phyloP scores from a whole-genome alignment of 306 rosid genomes.

The Vigna nakashimae region DNA sequence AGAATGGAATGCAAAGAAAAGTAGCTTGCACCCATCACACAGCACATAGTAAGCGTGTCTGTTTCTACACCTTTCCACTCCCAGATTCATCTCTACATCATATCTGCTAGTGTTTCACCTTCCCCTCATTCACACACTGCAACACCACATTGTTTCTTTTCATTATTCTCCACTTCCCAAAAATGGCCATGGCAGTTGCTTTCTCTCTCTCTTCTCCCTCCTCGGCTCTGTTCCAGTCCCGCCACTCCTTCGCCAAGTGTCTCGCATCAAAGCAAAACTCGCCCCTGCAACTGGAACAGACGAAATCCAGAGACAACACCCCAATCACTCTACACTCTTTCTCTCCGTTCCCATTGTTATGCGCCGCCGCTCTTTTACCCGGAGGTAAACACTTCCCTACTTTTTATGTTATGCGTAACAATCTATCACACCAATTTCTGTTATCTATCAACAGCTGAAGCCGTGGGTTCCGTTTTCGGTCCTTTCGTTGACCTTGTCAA shows the following conservation, averaged over 20 bases:
- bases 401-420: not conserved
- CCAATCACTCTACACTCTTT: slow-evolving; percentile 67
- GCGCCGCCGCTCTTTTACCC: slow-evolving; percentile 71
- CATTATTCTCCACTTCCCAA: not conserved
- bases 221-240: slow-evolving; percentile 40
- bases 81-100: not conserved
- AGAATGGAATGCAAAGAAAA: not conserved
- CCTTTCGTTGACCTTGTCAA: slow-evolving; percentile 83
- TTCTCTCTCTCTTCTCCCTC: slow-evolving; percentile 37
- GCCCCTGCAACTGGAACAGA: slow-evolving; percentile 1
- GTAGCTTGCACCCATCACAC: no score
- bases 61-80: slow-evolving; percentile 63
- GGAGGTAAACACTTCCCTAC: slow-evolving; percentile 59
- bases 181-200: slow-evolving; percentile 60
- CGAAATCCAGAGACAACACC: slow-evolving; percentile 40
- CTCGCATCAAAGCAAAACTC: slow-evolving; percentile 31
- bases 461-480: slow-evolving; percentile 61
- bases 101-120: not conserved
- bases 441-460: slow-evolving; percentile 56
- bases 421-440: not conserved
- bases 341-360: slow-evolving; percentile 72
- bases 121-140: not conserved
- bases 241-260: slow-evolving; percentile 35
- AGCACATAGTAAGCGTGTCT: slow-evolving; percentile 63
- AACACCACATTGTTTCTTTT: no score